Evolutionary conservation across 768 basidiomycete genomes (phyloP).

Genomic region (Termitomyces heimii): DNA sequence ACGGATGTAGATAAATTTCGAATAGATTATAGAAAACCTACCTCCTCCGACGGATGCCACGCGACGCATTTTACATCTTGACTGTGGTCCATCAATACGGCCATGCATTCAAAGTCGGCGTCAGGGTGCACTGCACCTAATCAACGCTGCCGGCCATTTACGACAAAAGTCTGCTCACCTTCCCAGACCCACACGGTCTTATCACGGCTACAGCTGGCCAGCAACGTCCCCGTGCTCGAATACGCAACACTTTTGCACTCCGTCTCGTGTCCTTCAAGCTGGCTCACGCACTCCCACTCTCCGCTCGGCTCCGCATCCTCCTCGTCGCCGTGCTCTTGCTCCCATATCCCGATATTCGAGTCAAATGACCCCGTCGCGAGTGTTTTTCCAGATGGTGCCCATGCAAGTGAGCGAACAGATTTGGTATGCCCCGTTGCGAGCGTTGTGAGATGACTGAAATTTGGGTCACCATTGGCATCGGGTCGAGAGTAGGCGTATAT

Average conservation of each 20-base stretch:
- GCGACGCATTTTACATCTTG: constrained; percentile 95
- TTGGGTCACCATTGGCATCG: constrained; percentile 10
- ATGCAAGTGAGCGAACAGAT: constrained; percentile 81
- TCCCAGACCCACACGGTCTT: constrained; percentile 99
- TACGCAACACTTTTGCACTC: constrained; percentile 94
- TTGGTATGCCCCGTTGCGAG: constrained; percentile 84
- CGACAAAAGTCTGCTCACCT: constrained; percentile 37
- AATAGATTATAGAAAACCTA: constrained; percentile 23
- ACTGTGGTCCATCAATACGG: constrained; percentile 92
- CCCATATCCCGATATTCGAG: constrained; percentile 88
- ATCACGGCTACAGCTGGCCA: constrained; percentile 95
- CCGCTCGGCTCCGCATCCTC: constrained; percentile 30
- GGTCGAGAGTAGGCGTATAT: constrained; percentile 60
- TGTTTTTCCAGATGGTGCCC: constrained; percentile 82
- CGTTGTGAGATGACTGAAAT: constrained; percentile 52
- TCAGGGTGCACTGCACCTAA: constrained; percentile 71
- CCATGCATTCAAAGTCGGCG: constrained; percentile 90
- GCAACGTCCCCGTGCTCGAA: constrained; percentile 65
- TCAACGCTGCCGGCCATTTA: constrained; percentile 2
- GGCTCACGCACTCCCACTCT: constrained; percentile 86
- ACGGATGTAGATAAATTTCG: constrained; percentile 1
- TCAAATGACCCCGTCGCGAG: constrained; percentile 95
- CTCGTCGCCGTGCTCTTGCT: constrained; percentile 44
- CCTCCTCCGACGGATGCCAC: constrained; percentile 97
- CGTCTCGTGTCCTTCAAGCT: constrained; percentile 91